Conservation (phyloP, 768 basidiomycete genomes). For the Leucocoprinus sp. region DNA sequence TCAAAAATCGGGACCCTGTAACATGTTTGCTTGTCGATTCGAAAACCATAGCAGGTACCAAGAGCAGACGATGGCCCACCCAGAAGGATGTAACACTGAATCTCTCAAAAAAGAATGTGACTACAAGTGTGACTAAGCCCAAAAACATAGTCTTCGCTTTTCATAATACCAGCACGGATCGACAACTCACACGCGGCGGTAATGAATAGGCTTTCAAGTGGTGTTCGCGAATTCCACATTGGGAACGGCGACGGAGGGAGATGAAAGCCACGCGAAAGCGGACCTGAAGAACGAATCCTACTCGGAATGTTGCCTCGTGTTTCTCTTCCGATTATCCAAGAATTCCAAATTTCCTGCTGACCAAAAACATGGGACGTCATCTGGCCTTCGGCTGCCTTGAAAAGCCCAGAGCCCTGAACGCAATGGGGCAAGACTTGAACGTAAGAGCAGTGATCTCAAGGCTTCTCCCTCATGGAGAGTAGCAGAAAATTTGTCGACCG, state of each 20-base stretch:
- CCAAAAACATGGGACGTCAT: neutral
- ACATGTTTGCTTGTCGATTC: neutral
- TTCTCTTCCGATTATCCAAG: neutral
- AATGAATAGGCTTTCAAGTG: slow-evolving; percentile 7
- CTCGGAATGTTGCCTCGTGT: neutral
- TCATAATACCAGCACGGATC: slow-evolving; percentile 8
- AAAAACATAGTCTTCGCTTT: neutral
- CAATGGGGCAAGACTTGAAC: neutral
- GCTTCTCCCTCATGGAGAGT: neutral
- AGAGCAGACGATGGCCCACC: neutral
- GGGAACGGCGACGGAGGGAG: neutral
- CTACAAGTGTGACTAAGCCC: neutral
- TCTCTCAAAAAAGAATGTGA: neutral
- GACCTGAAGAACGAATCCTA: neutral
- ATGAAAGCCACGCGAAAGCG: slow-evolving; percentile 9
- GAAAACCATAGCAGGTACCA: neutral
- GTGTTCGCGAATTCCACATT: slow-evolving; percentile 4
- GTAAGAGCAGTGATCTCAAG: neutral
- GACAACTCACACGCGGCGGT: slow-evolving; percentile 6
- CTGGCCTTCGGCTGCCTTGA: neutral
- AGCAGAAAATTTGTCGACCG: neutral
- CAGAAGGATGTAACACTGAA: neutral
- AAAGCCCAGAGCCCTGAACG: neutral
- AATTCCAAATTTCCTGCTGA: neutral
- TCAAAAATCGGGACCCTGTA: slow-evolving; percentile 6